Evolutionary conservation across 2,329 filamentous ascomycete genomes (phyloP).

Genomic region (Aspergillus floridensis): DNA sequence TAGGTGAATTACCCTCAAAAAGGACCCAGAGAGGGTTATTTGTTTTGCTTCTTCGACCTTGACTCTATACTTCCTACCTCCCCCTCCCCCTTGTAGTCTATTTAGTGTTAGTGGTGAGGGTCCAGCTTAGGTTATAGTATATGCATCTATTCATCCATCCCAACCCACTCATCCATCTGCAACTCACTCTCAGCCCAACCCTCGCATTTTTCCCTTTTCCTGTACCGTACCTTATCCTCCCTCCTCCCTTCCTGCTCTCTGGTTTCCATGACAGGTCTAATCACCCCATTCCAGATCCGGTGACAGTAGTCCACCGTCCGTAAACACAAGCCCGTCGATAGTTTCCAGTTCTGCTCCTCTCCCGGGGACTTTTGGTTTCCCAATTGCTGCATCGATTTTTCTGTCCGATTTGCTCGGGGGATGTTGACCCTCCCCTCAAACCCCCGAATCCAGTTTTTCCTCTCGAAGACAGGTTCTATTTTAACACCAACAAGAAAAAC

Average conservation of each 20-base stretch:
- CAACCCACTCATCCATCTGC: neutral
- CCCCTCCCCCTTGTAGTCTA: neutral
- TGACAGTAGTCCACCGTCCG: neutral
- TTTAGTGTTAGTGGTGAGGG: neutral
- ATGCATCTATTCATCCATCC: neutral
- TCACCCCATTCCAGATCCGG: neutral
- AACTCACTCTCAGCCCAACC: neutral
- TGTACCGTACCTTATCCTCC: neutral
- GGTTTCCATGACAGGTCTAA: neutral
- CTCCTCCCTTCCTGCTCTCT: neutral
- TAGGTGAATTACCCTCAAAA: neutral
- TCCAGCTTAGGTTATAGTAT: no score
- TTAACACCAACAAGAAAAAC: neutral
- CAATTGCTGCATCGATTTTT: no score
- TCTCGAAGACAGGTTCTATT: neutral
- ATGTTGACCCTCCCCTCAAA: no score
- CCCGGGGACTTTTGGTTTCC: no score
- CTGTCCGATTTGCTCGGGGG: no score
- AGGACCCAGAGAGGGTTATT: neutral
- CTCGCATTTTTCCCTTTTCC: neutral
- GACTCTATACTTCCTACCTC: neutral
- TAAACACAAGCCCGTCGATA: neutral
- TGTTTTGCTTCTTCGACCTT: neutral
- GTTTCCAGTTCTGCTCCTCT: no score
- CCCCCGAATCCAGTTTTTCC: neutral